These are phyloP conservation scores for Mortierella sp. DNA, from an alignment of 371 early-diverging fungal genomes.

Conservation along the genomic window DNA sequence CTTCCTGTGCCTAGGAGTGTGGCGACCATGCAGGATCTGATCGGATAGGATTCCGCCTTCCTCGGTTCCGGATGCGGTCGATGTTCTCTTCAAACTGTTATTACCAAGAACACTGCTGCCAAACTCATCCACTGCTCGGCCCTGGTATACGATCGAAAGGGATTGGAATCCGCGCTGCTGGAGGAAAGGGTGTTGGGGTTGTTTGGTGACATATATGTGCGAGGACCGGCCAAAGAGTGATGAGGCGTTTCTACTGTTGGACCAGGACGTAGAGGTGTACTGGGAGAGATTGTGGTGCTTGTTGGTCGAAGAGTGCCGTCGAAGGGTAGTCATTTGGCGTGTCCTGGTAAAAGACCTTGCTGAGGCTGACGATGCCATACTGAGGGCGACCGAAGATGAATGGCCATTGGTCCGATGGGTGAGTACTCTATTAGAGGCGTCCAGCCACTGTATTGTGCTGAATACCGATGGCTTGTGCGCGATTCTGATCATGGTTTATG, in stretches of 20 bases:
- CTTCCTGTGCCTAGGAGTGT: conserved; percentile 15
- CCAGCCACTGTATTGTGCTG: conserved; percentile 21
- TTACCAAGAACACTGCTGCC: conserved; percentile 1
- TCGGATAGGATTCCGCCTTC: conserved; percentile 26
- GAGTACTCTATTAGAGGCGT: conserved; percentile 23
- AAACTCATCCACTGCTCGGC: conserved; percentile 38
- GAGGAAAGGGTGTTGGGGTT: not conserved
- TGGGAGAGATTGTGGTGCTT: not conserved
- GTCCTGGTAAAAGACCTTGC: not conserved
- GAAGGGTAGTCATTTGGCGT: not conserved
- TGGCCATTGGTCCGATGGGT: conserved; percentile 7
- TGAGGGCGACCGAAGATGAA: conserved; percentile 2
- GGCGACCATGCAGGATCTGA: conserved; percentile 24
- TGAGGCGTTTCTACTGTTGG: not conserved
- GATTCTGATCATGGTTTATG: conserved; percentile 37
- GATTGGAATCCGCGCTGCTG: conserved; percentile 38
- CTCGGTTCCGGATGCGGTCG: conserved; percentile 8
- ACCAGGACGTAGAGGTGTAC: not conserved
- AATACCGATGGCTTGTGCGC: conserved; percentile 31
- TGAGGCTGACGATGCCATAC: conserved; percentile 1
- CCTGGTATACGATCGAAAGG: conserved; percentile 14
- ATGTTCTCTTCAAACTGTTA: conserved; percentile 13
- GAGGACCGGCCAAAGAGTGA: not conserved
- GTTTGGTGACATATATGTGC: not conserved
- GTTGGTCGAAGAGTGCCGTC: conserved; percentile 16